Evolutionary conservation across 345 rosid genomes (phyloP).

Genomic region (Anastatica hierochuntica): DNA sequence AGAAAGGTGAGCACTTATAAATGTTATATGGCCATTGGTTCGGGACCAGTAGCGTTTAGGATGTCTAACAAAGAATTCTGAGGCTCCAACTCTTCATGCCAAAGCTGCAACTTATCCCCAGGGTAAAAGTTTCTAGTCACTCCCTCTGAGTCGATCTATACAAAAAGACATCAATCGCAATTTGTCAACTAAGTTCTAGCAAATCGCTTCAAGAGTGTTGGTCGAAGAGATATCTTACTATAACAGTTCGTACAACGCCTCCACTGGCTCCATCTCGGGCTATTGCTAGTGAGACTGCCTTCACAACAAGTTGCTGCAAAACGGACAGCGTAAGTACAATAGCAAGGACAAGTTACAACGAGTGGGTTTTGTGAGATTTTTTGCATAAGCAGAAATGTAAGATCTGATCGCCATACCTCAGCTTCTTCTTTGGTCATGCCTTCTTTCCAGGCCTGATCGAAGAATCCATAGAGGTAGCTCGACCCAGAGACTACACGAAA

Average conservation of each 20-base stretch:
- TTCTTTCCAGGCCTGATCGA: slow-evolving; percentile 95
- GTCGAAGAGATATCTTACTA: slow-evolving; percentile 39
- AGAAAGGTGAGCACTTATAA: no score
- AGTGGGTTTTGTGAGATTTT: neutral
- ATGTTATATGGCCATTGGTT: slow-evolving; percentile 71
- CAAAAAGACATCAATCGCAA: slow-evolving; percentile 1
- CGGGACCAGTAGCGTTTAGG: slow-evolving; percentile 50
- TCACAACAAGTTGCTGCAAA: slow-evolving; percentile 79
- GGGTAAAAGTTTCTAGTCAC: slow-evolving; percentile 82
- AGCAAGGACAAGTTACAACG: neutral
- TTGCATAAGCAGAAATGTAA: neutral
- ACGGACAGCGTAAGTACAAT: neutral
- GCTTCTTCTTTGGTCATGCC: slow-evolving; percentile 97
- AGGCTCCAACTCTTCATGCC: slow-evolving; percentile 87
- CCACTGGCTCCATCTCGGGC: slow-evolving; percentile 99
- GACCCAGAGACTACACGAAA: slow-evolving; percentile 86
- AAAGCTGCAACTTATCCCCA: slow-evolving; percentile 70
- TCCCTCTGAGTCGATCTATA: slow-evolving; percentile 80
- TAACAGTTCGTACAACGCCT: slow-evolving; percentile 90
- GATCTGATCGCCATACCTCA: slow-evolving; percentile 44
- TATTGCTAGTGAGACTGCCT: slow-evolving; percentile 88
- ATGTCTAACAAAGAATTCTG: slow-evolving; percentile 73
- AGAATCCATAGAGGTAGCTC: slow-evolving; percentile 86
- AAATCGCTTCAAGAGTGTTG: neutral
- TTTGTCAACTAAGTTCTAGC: neutral